These are phyloP conservation scores for Solanum microdontum DNA, from an alignment of 257 asterid species.

Conservation along the genomic window DNA sequence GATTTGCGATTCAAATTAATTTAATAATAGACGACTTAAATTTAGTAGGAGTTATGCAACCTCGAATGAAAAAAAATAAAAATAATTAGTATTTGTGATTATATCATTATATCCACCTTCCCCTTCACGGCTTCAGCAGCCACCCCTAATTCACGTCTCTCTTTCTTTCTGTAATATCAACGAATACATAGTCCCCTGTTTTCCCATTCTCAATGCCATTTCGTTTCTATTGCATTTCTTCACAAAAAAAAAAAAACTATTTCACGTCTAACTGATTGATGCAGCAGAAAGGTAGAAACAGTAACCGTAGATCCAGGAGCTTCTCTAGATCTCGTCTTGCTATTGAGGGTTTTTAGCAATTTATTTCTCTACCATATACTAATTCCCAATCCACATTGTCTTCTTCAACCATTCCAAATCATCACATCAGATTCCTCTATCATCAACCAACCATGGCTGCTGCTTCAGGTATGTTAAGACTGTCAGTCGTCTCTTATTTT, in stretches of 20 bases:
- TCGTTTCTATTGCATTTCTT: neutral
- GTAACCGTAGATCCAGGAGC: constrained; percentile 72
- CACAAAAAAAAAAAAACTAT: neutral
- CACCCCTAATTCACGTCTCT: neutral
- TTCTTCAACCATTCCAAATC: neutral
- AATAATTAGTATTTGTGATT: neutral
- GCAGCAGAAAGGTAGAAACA: constrained; percentile 67
- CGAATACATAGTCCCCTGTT: neutral
- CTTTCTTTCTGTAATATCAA: neutral
- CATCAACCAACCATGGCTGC: constrained; percentile 36
- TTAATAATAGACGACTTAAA: too few species aligned
- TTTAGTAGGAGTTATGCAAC: neutral
- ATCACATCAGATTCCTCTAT: neutral
- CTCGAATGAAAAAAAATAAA: too few species aligned
- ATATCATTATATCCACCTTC: neutral
- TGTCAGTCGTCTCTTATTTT: neutral
- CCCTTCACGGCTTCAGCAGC: neutral
- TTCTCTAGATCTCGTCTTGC: constrained; percentile 92
- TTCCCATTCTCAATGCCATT: neutral
- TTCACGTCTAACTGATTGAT: constrained; percentile 16
- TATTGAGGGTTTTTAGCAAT: constrained; percentile 52
- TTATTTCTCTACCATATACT: neutral
- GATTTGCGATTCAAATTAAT: too few species aligned
- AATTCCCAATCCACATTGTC: neutral
- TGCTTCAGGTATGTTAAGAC: constrained; percentile 25